Evolutionary conservation across 83 land plant species (phyloP).

Genomic region (Picea mariana): DNA sequence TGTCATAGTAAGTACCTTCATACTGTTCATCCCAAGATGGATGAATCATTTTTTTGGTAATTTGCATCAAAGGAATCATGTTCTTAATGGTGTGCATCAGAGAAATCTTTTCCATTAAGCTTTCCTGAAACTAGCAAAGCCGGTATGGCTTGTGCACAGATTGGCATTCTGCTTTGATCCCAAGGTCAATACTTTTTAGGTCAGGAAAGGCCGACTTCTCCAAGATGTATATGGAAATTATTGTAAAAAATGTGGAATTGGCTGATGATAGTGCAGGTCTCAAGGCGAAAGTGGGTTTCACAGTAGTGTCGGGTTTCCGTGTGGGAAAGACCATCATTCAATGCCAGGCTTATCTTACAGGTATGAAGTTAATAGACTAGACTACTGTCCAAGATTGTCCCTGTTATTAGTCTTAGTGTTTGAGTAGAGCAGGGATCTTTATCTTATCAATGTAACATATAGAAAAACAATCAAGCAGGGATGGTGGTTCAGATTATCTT

Average conservation of each 20-base stretch:
- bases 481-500: too few relatives aligned
- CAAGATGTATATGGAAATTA: slow-evolving; percentile 81
- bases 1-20: slow-evolving; percentile 68
- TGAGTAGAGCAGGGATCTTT: too few relatives aligned
- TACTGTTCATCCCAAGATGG: slow-evolving; percentile 23
- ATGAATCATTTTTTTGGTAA: slow-evolving; percentile 79
- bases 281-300: slow-evolving; percentile 66
- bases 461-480: too few relatives aligned
- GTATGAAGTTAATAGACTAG: slow-evolving; percentile 29
- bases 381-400: too few relatives aligned
- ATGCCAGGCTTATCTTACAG: slow-evolving; percentile 68
- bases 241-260: slow-evolving; percentile 45
- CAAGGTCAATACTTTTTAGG: slow-evolving; percentile 64
- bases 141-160: slow-evolving; percentile 76
- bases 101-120: slow-evolving; percentile 67
- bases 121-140: slow-evolving; percentile 70
- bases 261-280: slow-evolving; percentile 22
- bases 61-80: slow-evolving; percentile 70
- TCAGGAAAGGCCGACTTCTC: slow-evolving; percentile 71
- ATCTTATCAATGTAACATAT: too few relatives aligned
- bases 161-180: slow-evolving; percentile 25
- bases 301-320: slow-evolving; percentile 86
- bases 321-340: slow-evolving; percentile 63
- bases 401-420: too few relatives aligned
- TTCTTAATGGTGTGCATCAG: slow-evolving; percentile 73